Conservation (phyloP, 176 grass and related monocot species). For the Lolium multiflorum region DNA sequence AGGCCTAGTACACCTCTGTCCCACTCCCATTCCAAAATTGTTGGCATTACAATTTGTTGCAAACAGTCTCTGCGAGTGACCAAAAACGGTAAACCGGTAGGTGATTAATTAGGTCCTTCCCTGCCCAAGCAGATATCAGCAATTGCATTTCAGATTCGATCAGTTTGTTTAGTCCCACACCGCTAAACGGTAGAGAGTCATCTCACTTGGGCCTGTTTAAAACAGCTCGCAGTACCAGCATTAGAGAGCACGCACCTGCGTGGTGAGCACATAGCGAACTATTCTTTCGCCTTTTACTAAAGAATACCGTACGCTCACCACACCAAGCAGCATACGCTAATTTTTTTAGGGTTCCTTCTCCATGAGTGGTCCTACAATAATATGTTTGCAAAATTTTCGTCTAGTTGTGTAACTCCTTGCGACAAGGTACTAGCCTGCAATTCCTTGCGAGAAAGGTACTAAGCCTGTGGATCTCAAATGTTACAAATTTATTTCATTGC, state of each 20-base stretch:
- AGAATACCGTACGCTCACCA: slow-evolving; percentile 67
- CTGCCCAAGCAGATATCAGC: not conserved
- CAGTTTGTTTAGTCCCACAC: slow-evolving; percentile 41
- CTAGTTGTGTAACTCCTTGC: no score
- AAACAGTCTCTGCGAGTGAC: no score
- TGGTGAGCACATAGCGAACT: slow-evolving; percentile 70
- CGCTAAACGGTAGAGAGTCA: not conserved
- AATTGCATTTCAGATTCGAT: not conserved
- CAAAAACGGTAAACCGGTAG: no score
- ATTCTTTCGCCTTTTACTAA: slow-evolving; percentile 94
- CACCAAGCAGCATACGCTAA: slow-evolving; percentile 37
- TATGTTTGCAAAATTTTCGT: no score
- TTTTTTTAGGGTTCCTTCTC: slow-evolving; percentile 37
- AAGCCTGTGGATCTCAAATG: no score
- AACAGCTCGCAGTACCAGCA: fast-evolving
- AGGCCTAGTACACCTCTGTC: not conserved
- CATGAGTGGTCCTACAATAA: not conserved
- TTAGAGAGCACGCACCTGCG: slow-evolving; percentile 29
- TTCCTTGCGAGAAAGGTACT: no score
- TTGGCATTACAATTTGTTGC: not conserved
- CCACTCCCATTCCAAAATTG: slow-evolving; percentile 14
- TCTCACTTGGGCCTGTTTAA: not conserved
- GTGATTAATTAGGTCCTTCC: no score
- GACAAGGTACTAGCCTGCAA: no score
- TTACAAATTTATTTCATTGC: no score